Conservation (phyloP, 108 stramenopile genomes). For the Aurantiochytrium sp. region DNA sequence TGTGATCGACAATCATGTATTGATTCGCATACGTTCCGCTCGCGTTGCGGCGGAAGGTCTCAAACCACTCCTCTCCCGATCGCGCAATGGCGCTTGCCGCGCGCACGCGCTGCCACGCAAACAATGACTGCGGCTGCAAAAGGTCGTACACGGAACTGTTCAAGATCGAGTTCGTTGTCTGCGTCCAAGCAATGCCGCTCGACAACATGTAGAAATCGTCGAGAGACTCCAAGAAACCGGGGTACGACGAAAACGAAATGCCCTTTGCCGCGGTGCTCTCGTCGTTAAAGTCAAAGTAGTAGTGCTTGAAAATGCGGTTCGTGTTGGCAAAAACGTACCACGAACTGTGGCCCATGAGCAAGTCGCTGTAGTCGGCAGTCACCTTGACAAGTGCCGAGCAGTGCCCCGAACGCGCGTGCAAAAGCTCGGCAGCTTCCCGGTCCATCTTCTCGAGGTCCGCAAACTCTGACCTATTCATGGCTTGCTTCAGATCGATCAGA, state of each 20-base stretch:
- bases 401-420: neutral
- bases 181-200: conserved; percentile 1
- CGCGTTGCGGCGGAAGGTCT: neutral
- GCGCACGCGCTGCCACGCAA: conserved; percentile 33
- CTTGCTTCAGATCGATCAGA: conserved; percentile 19
- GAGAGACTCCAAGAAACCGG: conserved; percentile 27
- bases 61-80: conserved; percentile 20
- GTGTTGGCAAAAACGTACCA: conserved; percentile 29
- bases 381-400: conserved; percentile 28
- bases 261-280: neutral
- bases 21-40: conserved; percentile 38
- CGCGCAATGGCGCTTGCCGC: conserved; percentile 18
- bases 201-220: conserved; percentile 35
- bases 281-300: neutral
- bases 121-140: neutral
- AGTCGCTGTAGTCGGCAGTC: conserved; percentile 1
- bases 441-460: neutral
- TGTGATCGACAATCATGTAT: conserved; percentile 29
- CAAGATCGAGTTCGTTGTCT: conserved; percentile 28
- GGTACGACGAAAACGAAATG: conserved; percentile 18
- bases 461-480: neutral
- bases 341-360: conserved; percentile 16
- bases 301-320: conserved; percentile 32
- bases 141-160: conserved; percentile 17
- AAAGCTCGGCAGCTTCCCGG: neutral